A percentile compares a stretch with the other conserved stretches of the same genome.
Conservation (phyloP, 2,329 filamentous ascomycete genomes). For the Arthrobotrys iridis region DNA sequence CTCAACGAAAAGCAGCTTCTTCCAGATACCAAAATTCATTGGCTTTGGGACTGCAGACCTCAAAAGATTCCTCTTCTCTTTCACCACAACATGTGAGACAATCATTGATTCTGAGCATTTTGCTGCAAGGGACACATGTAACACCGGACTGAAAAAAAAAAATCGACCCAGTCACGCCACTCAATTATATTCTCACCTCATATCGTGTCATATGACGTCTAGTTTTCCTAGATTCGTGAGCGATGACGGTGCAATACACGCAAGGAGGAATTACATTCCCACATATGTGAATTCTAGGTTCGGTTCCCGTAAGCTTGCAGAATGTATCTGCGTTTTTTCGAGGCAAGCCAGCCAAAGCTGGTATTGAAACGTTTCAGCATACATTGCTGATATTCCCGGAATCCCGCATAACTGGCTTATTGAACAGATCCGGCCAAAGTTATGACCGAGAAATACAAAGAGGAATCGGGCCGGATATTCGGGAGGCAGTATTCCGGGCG, state of each 20-base stretch:
- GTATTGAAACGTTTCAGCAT: too few relatives aligned
- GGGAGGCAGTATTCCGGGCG: background rate
- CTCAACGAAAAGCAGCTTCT: too few relatives aligned
- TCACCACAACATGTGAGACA: too few relatives aligned
- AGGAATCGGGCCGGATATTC: conserved; percentile 6
- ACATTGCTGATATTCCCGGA: conserved; percentile 14
- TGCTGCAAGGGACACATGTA: too few relatives aligned
- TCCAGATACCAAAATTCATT: too few relatives aligned
- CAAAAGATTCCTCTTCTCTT: too few relatives aligned
- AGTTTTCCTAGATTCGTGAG: background rate
- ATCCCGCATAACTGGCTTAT: background rate
- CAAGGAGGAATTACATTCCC: background rate
- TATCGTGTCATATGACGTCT: conserved; percentile 7
- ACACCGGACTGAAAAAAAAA: too few relatives aligned
- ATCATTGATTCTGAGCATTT: too few relatives aligned
- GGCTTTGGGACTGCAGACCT: too few relatives aligned
- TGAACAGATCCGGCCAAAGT: background rate
- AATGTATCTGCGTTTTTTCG: background rate
- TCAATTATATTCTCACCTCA: background rate
- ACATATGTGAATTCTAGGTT: background rate
- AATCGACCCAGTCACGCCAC: conserved; percentile 3
- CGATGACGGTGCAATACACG: background rate
- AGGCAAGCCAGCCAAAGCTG: background rate
- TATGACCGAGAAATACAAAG: background rate
- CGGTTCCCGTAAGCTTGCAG: background rate